Percentiles rank a stretch among this genome's conserved stretches.
phyloP scores from a whole-genome alignment of 108 stramenopile species.

The Cyclotella atomus region DNA sequence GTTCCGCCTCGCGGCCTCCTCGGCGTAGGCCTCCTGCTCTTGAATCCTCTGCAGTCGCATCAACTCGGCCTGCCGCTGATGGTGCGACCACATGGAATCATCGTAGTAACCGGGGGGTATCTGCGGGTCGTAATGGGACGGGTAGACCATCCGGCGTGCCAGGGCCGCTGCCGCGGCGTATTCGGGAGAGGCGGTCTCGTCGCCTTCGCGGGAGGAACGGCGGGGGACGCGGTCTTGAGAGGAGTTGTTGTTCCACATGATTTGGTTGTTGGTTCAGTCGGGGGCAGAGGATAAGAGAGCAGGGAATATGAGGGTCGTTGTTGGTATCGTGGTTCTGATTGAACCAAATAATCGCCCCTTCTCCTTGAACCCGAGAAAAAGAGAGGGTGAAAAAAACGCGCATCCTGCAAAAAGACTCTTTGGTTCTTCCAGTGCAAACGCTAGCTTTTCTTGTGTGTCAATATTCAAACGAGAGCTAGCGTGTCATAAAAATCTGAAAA shows the following conservation, averaged over 20 bases:
- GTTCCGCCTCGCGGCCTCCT: conserved; percentile 19
- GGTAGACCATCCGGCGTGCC: conserved; percentile 42
- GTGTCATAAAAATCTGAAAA: too few relatives aligned
- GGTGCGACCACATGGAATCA: conserved; percentile 22
- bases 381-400: neutral
- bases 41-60: conserved; percentile 45
- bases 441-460: neutral
- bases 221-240: conserved; percentile 12
- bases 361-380: neutral
- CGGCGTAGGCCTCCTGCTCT: conserved; percentile 35
- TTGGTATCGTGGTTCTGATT: too few relatives aligned
- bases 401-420: neutral
- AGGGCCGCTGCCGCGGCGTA: conserved; percentile 37
- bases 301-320: neutral
- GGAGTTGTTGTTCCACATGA: conserved; percentile 34
- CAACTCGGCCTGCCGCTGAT: conserved; percentile 37
- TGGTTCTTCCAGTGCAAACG: neutral
- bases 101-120: conserved; percentile 5
- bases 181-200: conserved; percentile 28
- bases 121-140: conserved; percentile 29
- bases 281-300: neutral
- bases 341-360: too few relatives aligned
- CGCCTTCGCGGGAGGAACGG: neutral
- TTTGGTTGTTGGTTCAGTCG: neutral
- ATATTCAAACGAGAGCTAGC: neutral